Evolutionary conservation across 257 asterid genomes (phyloP).

Genomic region (Avicennia marina): DNA sequence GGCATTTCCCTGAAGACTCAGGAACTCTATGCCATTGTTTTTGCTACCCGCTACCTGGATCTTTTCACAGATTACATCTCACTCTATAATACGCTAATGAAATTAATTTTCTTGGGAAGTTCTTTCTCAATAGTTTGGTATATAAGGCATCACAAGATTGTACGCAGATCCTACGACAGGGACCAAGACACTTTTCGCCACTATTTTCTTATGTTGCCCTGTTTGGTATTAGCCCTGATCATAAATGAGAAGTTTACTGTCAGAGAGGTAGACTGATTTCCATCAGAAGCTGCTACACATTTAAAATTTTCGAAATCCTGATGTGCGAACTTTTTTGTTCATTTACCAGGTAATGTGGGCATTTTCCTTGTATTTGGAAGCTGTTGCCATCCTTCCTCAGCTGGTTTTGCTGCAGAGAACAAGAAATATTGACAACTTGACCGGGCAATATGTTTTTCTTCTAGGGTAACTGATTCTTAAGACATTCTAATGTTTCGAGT

Average conservation of each 20-base stretch:
- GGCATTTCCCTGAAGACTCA: conserved; percentile 88
- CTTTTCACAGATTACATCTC: conserved; percentile 69
- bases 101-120: conserved; percentile 78
- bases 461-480: conserved; percentile 47
- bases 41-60: conserved; percentile 83
- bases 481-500: not conserved
- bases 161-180: conserved; percentile 78
- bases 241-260: conserved; percentile 64
- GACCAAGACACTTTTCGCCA: conserved; percentile 94
- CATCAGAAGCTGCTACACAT: not conserved
- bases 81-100: conserved; percentile 71
- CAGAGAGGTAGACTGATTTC: conserved; percentile 49
- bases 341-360: conserved; percentile 68
- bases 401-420: conserved; percentile 82
- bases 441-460: conserved; percentile 82
- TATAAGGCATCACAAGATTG: conserved; percentile 75
- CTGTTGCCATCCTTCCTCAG: conserved; percentile 90
- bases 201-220: conserved; percentile 58
- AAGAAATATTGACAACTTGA: conserved; percentile 81
- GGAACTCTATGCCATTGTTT: conserved; percentile 78
- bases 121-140: conserved; percentile 87
- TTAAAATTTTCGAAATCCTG: not conserved
- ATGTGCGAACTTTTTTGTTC: not conserved
- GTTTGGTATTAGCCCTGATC: conserved; percentile 60
- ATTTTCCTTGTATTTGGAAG: conserved; percentile 78